Percentiles rank a stretch among this genome's conserved stretches.
Evolutionary conservation across 345 rosid genomes (phyloP).

Genomic region (Populus davidiana): DNA sequence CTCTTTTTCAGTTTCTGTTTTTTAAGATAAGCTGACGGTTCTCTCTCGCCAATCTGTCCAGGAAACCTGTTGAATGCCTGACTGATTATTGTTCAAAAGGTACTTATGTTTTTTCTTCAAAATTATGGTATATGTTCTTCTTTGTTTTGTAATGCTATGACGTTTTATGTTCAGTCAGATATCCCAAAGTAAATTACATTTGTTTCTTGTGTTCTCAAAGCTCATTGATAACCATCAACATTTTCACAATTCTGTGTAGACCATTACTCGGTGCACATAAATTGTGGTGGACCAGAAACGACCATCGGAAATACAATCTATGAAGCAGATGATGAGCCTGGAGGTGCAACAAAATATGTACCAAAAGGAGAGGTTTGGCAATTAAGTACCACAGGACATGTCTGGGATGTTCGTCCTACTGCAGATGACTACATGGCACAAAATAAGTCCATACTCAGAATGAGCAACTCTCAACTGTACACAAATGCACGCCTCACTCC

Average conservation of each 20-base stretch:
- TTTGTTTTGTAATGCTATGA: not conserved
- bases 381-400: constrained; percentile 10
- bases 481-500: constrained; percentile 12
- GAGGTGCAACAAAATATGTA: constrained; percentile 7
- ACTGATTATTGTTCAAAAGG: constrained; percentile 2
- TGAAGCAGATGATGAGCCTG: not conserved
- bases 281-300: constrained; percentile 10
- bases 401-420: not conserved
- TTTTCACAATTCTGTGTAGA: not conserved
- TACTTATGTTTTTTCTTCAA: not conserved
- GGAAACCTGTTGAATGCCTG: constrained; percentile 2
- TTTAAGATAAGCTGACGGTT: not conserved
- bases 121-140: not conserved
- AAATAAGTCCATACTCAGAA: not conserved
- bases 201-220: not conserved
- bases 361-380: not conserved
- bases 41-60: not conserved
- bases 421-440: not conserved
- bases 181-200: not conserved
- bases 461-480: not conserved
- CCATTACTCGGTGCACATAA: not conserved
- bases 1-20: not conserved
- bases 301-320: not conserved
- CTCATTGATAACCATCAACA: not conserved
- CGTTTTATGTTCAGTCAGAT: not conserved